Conservation (phyloP, 441 rosid genomes). For the Aquilaria agallochum region DNA sequence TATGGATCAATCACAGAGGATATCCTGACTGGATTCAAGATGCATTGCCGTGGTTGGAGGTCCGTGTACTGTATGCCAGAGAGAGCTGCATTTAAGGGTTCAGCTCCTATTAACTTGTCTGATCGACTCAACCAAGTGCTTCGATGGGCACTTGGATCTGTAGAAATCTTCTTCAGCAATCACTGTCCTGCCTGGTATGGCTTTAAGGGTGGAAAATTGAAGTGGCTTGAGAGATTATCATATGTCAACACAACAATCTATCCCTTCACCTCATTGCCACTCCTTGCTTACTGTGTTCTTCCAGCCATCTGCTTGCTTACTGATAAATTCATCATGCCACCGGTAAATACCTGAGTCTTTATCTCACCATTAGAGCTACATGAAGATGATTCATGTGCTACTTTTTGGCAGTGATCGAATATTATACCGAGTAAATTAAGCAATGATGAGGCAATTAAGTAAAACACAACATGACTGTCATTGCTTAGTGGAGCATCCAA, state of each 20-base stretch:
- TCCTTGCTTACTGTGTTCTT: constrained; percentile 86
- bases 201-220: constrained; percentile 75
- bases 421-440: too few species aligned
- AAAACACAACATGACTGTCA: too few species aligned
- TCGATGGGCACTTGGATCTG: constrained; percentile 98
- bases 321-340: constrained; percentile 93
- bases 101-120: constrained; percentile 89
- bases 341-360: constrained; percentile 32
- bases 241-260: constrained; percentile 88
- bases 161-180: constrained; percentile 91
- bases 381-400: too few species aligned
- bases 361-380: too few species aligned
- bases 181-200: constrained; percentile 91
- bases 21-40: constrained; percentile 91
- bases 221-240: constrained; percentile 88
- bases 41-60: constrained; percentile 98
- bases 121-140: constrained; percentile 95
- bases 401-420: too few species aligned
- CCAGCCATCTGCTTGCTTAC: constrained; percentile 93
- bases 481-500: too few species aligned
- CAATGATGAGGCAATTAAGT: too few species aligned
- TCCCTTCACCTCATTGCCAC: constrained; percentile 92
- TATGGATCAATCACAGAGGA: constrained; percentile 97
- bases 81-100: constrained; percentile 85
- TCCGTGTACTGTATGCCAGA: constrained; percentile 92